Conservation (phyloP, 805 yeast species). For the Cyberlindnera subsufficiens region DNA sequence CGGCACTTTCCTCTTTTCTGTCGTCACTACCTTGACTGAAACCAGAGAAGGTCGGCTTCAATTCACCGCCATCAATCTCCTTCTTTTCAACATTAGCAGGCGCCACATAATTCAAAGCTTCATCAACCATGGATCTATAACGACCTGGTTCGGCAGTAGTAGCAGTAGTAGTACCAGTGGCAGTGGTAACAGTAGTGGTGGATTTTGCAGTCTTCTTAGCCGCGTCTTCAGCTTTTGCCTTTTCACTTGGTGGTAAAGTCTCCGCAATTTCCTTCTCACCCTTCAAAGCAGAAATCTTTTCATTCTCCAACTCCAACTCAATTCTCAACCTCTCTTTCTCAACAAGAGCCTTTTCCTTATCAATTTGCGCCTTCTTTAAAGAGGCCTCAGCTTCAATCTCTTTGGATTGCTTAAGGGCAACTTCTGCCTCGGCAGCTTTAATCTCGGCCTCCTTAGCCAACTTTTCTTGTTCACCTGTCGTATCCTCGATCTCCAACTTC, state of each 20-base stretch:
- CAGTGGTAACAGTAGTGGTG: constrained; percentile 1
- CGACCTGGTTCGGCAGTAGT: constrained; percentile 2
- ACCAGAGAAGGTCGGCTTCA: constrained; percentile 34
- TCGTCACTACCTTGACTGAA: constrained; percentile 40
- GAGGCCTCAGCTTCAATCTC: constrained; percentile 32
- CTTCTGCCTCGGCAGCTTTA: constrained; percentile 26
- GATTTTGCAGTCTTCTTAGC: background rate
- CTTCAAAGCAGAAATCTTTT: constrained; percentile 27
- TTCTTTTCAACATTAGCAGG: constrained; percentile 5
- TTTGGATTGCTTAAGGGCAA: constrained; percentile 28
- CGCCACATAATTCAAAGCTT: constrained; percentile 12
- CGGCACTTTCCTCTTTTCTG: constrained; percentile 18
- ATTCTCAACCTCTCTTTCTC: constrained; percentile 30
- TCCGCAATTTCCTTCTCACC: constrained; percentile 36
- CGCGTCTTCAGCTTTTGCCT: constrained; percentile 4
- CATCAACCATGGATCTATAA: constrained; percentile 18
- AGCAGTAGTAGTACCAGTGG: constrained; percentile 1
- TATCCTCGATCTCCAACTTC: constrained; percentile 26
- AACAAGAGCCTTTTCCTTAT: constrained; percentile 30
- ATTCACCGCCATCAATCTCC: constrained; percentile 17
- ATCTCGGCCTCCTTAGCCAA: constrained; percentile 26
- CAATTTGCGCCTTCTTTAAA: constrained; percentile 32
- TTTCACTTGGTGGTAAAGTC: constrained; percentile 26
- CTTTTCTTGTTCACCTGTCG: constrained; percentile 26
- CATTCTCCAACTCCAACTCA: constrained; percentile 31